Base-by-base conservation (phyloP, 305 asterid genomes). In the Striga hermonthica region DNA sequence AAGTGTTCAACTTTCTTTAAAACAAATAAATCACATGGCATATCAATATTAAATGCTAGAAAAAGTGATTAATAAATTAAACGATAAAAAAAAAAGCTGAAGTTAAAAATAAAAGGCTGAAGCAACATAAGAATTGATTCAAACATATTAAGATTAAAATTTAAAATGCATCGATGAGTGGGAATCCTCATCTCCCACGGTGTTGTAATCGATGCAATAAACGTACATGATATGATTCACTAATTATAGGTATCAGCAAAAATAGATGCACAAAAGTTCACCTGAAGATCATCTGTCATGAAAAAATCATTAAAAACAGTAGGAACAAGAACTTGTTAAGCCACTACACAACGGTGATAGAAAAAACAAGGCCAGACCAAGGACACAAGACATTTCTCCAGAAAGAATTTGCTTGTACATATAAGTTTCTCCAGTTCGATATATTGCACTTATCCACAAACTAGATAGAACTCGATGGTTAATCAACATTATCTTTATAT, bases 181-280 rank as follows among this genome's bases (percentile, higher is more conserved):
- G 31, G 31, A 22, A 22, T 22, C 31, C 31, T 22, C 31, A 22
- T 22, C 31, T 22, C 31, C 31, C 31, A 22, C 31, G 31, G 31
- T 22, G 31, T 22, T 22, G 31, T 22, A 22, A 22, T 22, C 31
- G 60, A 66, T 36, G 62, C 37, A 31, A 31, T 9, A 54, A 34
- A 31, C 35, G 31, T 22, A 22, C 31, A 22, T 22, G 31, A 22
- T 2, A 43, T 60, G 7, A 37, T 31, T 37, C 34, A 40, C 9
- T 36, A 14, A 8, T 11, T 40, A 36, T 47, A 31, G 55, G 22
- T 48, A 60, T 5, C 39, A 8, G 72, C 52, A 74, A 39, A 61
- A 68, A 43, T 16, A 8, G 40, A 12, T 13, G 37, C 59, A 22
- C 31, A 22, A 56, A 15, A 31, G 31, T 53, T 34, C 48, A 16